Evolutionary conservation across 2,329 filamentous ascomycete genomes (phyloP).

Genomic region (Beauveria bassiana): DNA sequence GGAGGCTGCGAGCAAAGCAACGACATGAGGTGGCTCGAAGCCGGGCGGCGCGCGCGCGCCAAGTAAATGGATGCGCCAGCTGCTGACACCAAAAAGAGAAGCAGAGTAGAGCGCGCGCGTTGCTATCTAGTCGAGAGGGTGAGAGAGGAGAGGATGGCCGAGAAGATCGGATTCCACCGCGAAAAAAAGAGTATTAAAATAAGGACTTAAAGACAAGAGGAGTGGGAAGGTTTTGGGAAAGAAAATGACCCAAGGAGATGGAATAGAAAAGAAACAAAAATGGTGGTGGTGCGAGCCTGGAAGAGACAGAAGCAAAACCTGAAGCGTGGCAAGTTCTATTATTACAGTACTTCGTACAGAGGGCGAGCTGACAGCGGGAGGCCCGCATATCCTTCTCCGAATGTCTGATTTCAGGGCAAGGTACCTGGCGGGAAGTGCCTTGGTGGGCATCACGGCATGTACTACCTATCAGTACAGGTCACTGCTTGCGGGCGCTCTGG

Average conservation of each 20-base stretch:
- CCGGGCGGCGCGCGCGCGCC: constrained; percentile 3
- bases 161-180: neutral
- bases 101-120: neutral
- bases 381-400: neutral
- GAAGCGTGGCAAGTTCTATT: constrained; percentile 8
- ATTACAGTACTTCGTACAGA: neutral
- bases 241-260: neutral
- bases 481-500: neutral
- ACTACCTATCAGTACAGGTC: neutral
- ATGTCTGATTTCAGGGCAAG: neutral
- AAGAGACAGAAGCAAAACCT: constrained; percentile 3
- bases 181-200: neutral
- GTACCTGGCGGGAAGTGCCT: neutral
- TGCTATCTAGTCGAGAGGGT: neutral
- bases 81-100: neutral
- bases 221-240: neutral
- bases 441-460: no score
- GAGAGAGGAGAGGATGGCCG: neutral
- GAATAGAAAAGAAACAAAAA: constrained; percentile 7
- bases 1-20: constrained; percentile 14
- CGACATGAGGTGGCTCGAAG: constrained; percentile 12
- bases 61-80: constrained; percentile 1
- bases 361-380: constrained; percentile 1
- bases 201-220: neutral
- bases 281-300: neutral